Evolutionary conservation across 805 yeast genomes (phyloP), one percentile per base, ranked within the genome.

Genomic region (Yarrowia osloensis): DNA sequence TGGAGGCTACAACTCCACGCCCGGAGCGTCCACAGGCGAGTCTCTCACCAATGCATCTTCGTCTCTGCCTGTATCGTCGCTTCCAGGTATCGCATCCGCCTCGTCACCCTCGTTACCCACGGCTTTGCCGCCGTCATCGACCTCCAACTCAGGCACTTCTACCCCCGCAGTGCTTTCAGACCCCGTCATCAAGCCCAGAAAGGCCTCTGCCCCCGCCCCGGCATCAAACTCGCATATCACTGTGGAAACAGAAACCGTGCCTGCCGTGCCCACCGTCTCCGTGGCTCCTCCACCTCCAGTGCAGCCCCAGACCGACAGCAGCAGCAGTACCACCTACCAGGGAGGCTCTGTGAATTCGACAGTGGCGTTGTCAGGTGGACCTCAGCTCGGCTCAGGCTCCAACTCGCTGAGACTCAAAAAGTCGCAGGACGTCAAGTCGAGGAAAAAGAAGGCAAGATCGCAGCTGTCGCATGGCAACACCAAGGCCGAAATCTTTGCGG

Each of bases 401-500:
- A 50, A 49, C 29, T 49, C 54, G 29, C n/a, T 63, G 28, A 7
- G 68, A n/a, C 31, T 47, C 17, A 68, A 68, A 21, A 57, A 68
- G 42, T 40, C 47, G n/a, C 67, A 37, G 28, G 66, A 69, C 26
- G 69, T 68, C 19, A 69, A 70, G 40, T 68, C 73, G 13, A 70
- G 83, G 65, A 86, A 84, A 69, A 84, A 82, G 70, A 77, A 76
- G 67, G 69, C 40, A 21, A 35, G 67, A 1, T 49, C 67, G 7
- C 57, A 47, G 68, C 49, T 67, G 70, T 42, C 67, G 75, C 61
- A 71, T 7, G 73, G 78, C 6, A 84, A 91, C 3, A 86, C 96
- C 8, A 84, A 92, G 73, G 95, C 97, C 0, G 98, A 93, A 74
- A 86, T 91, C 69, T 95, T 95, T 77, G 98, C 98, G 11, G 98